Evolutionary conservation across 2,329 filamentous ascomycete species (phyloP).

Genomic region (Exophiala xenobiotica): DNA sequence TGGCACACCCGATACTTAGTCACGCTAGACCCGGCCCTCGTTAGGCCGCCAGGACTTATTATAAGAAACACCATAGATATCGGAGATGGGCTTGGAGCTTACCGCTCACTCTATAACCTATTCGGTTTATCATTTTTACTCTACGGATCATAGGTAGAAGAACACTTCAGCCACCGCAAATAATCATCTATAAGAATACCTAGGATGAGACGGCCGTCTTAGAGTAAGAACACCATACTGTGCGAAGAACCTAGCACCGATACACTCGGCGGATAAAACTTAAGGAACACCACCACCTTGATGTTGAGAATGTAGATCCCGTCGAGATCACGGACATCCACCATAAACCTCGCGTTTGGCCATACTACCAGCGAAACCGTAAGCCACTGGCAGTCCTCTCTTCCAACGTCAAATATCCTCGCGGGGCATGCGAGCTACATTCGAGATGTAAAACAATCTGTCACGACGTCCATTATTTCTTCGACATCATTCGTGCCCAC

Average conservation of each 20-base stretch:
- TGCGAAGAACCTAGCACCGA: not conserved
- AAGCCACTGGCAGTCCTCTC: not conserved
- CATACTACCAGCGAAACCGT: not conserved
- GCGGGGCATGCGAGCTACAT: not conserved
- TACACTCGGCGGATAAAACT: no score
- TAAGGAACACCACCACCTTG: no score
- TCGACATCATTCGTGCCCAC: not conserved
- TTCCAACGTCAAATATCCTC: not conserved
- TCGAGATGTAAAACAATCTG: not conserved
- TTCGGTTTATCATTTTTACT: not conserved
- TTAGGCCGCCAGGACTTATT: not conserved
- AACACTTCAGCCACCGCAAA: not conserved
- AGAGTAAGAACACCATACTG: not conserved
- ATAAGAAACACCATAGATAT: not conserved
- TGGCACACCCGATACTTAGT: not conserved
- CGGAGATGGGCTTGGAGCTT: not conserved
- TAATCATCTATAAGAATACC: not conserved
- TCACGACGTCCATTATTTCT: not conserved
- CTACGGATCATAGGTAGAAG: not conserved
- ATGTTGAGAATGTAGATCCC: constrained; percentile 3
- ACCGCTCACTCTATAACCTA: not conserved
- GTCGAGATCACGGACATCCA: not conserved
- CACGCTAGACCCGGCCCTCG: not conserved
- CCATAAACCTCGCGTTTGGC: not conserved
- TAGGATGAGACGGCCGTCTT: not conserved